These are phyloP conservation scores for Plasmodium malariae DNA, from an alignment of 169 alveolate species.

Conservation along the genomic window DNA sequence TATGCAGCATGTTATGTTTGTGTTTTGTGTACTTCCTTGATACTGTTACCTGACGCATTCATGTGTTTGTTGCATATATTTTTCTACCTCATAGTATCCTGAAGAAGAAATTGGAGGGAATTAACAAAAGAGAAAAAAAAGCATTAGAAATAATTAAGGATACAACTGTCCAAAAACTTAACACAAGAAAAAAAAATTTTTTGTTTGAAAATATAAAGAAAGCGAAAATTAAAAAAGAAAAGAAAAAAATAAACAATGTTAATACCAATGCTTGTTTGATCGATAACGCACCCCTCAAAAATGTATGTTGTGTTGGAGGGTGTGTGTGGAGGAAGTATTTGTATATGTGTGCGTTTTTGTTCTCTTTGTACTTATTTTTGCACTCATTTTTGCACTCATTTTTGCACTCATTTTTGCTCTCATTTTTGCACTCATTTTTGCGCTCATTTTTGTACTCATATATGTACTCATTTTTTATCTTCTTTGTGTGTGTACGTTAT, in stretches of 20 bases:
- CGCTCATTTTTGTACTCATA: too few relatives aligned
- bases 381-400: too few relatives aligned
- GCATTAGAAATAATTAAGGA: constrained; percentile 6
- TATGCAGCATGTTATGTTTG: neutral
- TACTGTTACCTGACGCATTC: too few relatives aligned
- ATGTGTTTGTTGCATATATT: too few relatives aligned
- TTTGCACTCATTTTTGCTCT: too few relatives aligned
- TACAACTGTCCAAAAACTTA: constrained; percentile 12
- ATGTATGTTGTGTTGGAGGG: too few relatives aligned
- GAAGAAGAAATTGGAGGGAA: constrained; percentile 46
- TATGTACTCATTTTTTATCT: neutral
- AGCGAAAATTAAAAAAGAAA: constrained; percentile 48
- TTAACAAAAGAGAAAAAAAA: constrained; percentile 43
- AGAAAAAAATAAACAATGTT: constrained; percentile 10
- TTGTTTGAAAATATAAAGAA: constrained; percentile 47
- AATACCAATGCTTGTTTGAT: neutral
- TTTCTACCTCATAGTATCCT: constrained; percentile 21
- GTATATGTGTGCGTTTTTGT: too few relatives aligned
- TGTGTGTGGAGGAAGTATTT: too few relatives aligned
- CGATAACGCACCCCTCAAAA: neutral
- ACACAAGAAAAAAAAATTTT: constrained; percentile 43
- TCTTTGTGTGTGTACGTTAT: neutral
- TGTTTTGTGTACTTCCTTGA: neutral
- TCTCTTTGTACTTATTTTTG: too few relatives aligned
- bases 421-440: too few relatives aligned